Evolutionary conservation across 352 stramenopile genomes (phyloP), one percentile per base, ranked within the genome.

Genomic region (Globisporangium orthogonon): DNA sequence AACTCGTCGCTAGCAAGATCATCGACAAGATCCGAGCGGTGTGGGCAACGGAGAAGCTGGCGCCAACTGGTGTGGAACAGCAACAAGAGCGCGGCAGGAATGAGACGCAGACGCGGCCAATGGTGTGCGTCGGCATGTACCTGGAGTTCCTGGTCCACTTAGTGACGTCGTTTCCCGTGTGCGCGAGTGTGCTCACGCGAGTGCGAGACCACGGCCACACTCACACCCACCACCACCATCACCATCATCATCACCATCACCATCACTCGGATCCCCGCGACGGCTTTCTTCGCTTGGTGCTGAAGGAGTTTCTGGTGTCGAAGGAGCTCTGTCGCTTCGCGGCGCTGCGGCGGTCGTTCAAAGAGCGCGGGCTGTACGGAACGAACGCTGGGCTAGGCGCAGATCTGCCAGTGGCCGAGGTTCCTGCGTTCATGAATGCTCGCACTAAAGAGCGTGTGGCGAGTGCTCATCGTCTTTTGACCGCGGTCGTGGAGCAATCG

Each of bases 221-320:
- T 51, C 60, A 61, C 33, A 80, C 71, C 56, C 69, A 73, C 44
- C 23, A 23, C 23, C 23, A 23, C 23, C 62, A 69, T 53, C 29
- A 43, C 35, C 65, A 67, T 51, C 60, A 61, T 33, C 82, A 73
- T 55, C 69, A 73, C 44, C 82, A 73, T 55, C 69, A 73, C 44
- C 62, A 69, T 53, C 29, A 43, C 35, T 54, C 50, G 50, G 50
- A 56, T 13, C 18, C 66, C 43, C 61, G 71, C 31, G 73, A 67
- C 18, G 72, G 55, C 13, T 83, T 87, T 58, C 70, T 92, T 39
- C 68, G 66, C 7, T 52, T 89, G 9, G 67, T 84, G 18, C 37
- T 95, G 39, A 69, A 69, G 31, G 82, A 94, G 15, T 77, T 94
- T 31, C 61, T 95, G 35, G 83, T 83, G 9, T 94, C 78, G 23